Conservation (phyloP, 2,329 filamentous ascomycete genomes). For the Penicillium sp. region DNA sequence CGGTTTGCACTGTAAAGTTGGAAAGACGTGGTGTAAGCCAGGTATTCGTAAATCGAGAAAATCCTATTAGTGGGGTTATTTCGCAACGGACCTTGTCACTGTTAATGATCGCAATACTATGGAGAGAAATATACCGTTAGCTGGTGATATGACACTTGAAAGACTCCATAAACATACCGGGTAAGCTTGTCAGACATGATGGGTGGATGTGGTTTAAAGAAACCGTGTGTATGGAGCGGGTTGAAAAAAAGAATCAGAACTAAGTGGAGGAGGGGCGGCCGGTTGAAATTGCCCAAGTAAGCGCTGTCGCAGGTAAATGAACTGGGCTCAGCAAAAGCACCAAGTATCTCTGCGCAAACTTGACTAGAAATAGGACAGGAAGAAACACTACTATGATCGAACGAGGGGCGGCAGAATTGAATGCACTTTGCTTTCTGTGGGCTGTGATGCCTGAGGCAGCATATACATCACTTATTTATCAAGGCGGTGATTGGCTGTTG, state of each 20-base stretch:
- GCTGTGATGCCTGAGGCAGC: conserved; percentile 24
- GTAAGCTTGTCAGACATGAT: conserved; percentile 92
- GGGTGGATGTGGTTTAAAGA: conserved; percentile 29
- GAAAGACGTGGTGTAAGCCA: conserved; percentile 42
- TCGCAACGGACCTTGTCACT: conserved; percentile 76
- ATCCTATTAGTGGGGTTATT: conserved; percentile 34
- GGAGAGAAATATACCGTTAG: conserved; percentile 18
- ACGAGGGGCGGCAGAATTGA: conserved; percentile 20
- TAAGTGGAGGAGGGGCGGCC: not conserved
- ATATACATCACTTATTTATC: conserved; percentile 18
- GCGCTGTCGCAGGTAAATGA: conserved; percentile 9
- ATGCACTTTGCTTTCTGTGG: conserved; percentile 26
- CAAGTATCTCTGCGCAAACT: conserved; percentile 24
- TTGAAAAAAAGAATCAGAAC: conserved; percentile 12
- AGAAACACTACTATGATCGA: conserved; percentile 18
- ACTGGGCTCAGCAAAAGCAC: conserved; percentile 19
- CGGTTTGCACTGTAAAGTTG: conserved; percentile 70
- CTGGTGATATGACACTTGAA: not conserved
- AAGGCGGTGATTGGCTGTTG: conserved; percentile 19
- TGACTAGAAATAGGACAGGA: conserved; percentile 10
- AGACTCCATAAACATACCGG: conserved; percentile 61
- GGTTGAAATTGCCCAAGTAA: not conserved
- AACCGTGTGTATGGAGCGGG: conserved; percentile 14
- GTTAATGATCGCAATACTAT: conserved; percentile 97
- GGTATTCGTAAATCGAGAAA: conserved; percentile 31